Base-by-base conservation (phyloP, 257 asterid genomes). In the Echites panduratus region DNA sequence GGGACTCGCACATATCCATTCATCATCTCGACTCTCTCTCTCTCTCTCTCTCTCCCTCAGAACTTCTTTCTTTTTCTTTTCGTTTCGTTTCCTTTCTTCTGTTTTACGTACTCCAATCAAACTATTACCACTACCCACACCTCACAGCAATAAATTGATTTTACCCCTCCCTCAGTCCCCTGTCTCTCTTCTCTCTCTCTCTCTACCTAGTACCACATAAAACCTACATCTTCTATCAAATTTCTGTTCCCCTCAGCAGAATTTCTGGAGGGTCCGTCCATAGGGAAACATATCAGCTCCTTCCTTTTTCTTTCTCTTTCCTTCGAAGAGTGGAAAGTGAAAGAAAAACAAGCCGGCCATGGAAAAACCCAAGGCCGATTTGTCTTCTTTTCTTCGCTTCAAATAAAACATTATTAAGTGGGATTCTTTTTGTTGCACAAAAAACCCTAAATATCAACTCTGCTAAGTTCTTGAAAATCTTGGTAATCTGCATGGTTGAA, bases 1-100 rank as follows among this genome's bases (percentile, higher is more conserved):
- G 82, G 85, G 82, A 73, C 71, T 69, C 73, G 66, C 78, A 71
- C 72, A 70, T 62, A 20, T 76, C 64, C 57, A 44, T 70, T 48
- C 71, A 50, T n/a, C 77, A 10, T 35, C 29, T 26, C 22, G 16
- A 0, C 20, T 4, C 9, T 13, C 35, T 45, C 66, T n/a, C 12
- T 24, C 48, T 26, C 20, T 4, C 9, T 26, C 20, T 4, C 9
- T 13, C 35, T 45, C 66, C 14, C 12, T 24, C 48, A 16, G 6
- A 20, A 14, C 65, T 58, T 57, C 68, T 67, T 44, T 44, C 10
- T 44, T 13, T 12, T 13, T 49, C 17, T 49, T 16, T 16, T 49
- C 13, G 4, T 17, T 16, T 12, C 3, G 2, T 32, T 32, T 32
- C 3, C 38, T n/a, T n/a, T 20, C 22, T 16, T 11, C 24, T 12